Conservation (phyloP, 108 stramenopile species). For the Asterionellopsis glacialis region DNA sequence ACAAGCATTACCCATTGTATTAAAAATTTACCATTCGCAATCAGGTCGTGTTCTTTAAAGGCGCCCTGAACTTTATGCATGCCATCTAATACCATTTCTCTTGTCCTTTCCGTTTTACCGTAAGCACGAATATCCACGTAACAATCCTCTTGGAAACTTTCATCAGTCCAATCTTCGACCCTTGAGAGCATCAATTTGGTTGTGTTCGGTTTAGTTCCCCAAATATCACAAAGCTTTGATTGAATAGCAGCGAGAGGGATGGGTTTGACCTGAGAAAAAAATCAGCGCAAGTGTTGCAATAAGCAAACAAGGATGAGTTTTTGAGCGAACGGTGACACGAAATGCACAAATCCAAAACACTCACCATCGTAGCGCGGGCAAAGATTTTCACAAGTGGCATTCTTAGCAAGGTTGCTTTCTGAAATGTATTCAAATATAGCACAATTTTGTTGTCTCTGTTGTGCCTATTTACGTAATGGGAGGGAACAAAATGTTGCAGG, state of each 20-base stretch:
- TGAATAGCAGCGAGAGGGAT: slow-evolving; percentile 56
- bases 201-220: slow-evolving; percentile 64
- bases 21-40: slow-evolving; percentile 46
- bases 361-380: slow-evolving; percentile 32
- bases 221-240: slow-evolving; percentile 54
- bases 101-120: slow-evolving; percentile 57
- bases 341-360: too few species aligned
- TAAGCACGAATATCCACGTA: slow-evolving; percentile 68
- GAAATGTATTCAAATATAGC: too few species aligned
- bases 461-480: too few species aligned
- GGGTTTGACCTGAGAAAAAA: slow-evolving; percentile 20
- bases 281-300: too few species aligned
- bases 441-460: too few species aligned
- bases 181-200: slow-evolving; percentile 63
- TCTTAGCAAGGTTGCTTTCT: too few species aligned
- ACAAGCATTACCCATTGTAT: too few species aligned
- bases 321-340: too few species aligned
- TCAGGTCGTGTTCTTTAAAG: slow-evolving; percentile 51
- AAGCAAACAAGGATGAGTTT: too few species aligned
- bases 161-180: slow-evolving; percentile 75
- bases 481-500: too few species aligned
- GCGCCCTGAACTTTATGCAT: slow-evolving; percentile 59
- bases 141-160: slow-evolving; percentile 62
- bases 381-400: slow-evolving; percentile 79
- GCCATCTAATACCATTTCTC: slow-evolving; percentile 62